Evolutionary conservation across 345 rosid species (phyloP), one percentile per base, ranked within the genome.

Genomic region (Rhodomyrtus tomentosa): DNA sequence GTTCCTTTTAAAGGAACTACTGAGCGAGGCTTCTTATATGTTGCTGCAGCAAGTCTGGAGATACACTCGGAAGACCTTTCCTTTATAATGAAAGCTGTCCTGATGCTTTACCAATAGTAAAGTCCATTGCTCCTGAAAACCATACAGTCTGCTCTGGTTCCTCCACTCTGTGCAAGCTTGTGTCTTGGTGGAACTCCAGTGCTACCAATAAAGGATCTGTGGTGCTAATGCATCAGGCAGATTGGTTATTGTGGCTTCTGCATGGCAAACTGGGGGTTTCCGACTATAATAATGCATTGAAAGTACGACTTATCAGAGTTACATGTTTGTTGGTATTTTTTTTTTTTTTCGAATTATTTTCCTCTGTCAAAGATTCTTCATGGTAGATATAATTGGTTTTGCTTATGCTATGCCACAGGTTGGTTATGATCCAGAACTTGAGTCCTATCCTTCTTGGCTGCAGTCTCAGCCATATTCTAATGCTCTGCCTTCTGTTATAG

Each of bases 161-260:
- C 32, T 96, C 98, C 62, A 95, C 98, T 56, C 87, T 96, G 50
- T 96, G 99, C 91, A 96, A 96, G 87, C 98, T 95, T 36, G 95
- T 95, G 52, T 93, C 97, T 5, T 95, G 99, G 98, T 96, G 99
- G 98, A 93, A 90, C 80, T 87, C 50, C 38, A 85, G 82, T 12
- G 83, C 87, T 74, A 83, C 93, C 1, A 86, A 88, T 54, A 87
- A 88, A 89, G 89, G 93, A 86, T 93, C 95, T 21, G 93, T 90
- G 5, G 22, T 92, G 22, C 88, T 95, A 86, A 84, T 96, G 90
- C 98, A 95, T 87, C 99, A 96, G 87, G 97, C 98, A 45, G 99
- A 96, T 93, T 96, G 99, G 99, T 90, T 94, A 89, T 81, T 94
- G 89, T 96, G 95, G 99, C 91, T 94, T 88, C 95, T 96, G 84